A percentile compares a stretch with the other conserved stretches of the same genome.
phyloP scores from a whole-genome alignment of 139 green algal genomes.

The Chlamydomonas sp. region DNA sequence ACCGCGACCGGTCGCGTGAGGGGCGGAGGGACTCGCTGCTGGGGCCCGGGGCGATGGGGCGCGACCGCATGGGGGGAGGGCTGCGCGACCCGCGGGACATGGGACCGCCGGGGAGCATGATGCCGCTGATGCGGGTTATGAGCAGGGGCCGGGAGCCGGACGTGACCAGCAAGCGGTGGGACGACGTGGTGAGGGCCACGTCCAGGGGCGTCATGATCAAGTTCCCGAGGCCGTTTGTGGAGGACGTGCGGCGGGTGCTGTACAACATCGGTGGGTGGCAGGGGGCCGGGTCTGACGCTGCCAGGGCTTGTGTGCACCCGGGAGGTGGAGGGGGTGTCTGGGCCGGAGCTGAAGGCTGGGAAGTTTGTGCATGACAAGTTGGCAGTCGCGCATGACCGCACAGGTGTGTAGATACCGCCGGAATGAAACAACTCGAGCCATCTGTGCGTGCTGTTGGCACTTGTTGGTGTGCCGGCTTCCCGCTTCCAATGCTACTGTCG shows the following conservation, averaged over 20 bases:
- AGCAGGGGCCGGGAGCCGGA: conserved; percentile 3
- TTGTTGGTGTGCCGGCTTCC: background rate
- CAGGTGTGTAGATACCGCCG: no score
- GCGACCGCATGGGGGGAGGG: background rate
- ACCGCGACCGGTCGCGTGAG: background rate
- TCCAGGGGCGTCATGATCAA: conserved; percentile 11
- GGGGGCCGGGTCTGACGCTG: no score
- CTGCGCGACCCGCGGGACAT: background rate
- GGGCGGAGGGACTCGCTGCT: no score
- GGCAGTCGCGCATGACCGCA: no score
- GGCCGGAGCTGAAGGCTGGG: no score
- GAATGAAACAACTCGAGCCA: background rate
- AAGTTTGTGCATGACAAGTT: no score
- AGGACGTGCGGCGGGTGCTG: conserved; percentile 19
- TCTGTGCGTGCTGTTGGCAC: background rate
- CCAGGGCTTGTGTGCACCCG: no score
- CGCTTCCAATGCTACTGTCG: background rate
- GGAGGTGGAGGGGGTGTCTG: no score
- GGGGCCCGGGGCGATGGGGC: no score
- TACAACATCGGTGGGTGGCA: conserved; percentile 8
- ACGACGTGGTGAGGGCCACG: conserved; percentile 2
- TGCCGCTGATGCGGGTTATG: background rate
- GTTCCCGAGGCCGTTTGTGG: conserved; percentile 17
- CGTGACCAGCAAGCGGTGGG: conserved; percentile 8
- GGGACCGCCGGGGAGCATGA: background rate